Conservation (phyloP, 805 yeast species). For the Candida coquimbonensis region DNA sequence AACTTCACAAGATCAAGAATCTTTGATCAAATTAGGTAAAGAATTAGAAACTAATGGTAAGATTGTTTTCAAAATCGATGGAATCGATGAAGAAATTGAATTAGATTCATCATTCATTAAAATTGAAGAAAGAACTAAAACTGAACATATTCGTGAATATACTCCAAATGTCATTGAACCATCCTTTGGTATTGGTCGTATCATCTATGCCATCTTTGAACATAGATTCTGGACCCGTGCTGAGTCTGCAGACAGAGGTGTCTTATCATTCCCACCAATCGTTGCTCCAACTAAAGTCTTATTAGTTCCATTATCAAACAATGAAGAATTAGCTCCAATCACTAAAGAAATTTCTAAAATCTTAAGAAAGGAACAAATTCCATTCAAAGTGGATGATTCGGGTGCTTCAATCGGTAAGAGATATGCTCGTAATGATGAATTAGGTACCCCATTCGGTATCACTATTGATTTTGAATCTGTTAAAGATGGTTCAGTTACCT, state of each 20-base stretch:
- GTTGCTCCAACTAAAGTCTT: slow-evolving; percentile 98
- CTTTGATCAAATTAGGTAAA: slow-evolving; percentile 67
- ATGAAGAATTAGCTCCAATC: slow-evolving; percentile 71
- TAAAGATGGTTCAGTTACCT: slow-evolving; percentile 80
- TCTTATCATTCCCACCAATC: slow-evolving; percentile 84
- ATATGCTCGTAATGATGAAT: slow-evolving; percentile 96
- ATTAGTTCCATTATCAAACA: slow-evolving; percentile 87
- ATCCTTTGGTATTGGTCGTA: slow-evolving; percentile 98
- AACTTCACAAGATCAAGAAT: slow-evolving; percentile 69
- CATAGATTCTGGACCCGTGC: slow-evolving; percentile 95
- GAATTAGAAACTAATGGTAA: slow-evolving; percentile 58
- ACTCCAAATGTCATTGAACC: slow-evolving; percentile 98
- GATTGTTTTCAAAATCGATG: slow-evolving; percentile 62
- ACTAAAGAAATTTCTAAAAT: slow-evolving; percentile 59
- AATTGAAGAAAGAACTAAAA: slow-evolving; percentile 71
- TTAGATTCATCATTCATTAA: slow-evolving; percentile 64
- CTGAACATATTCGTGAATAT: slow-evolving; percentile 90
- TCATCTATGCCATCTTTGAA: slow-evolving; percentile 86
- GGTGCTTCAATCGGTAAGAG: slow-evolving; percentile 97
- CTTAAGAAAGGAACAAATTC: slow-evolving; percentile 75
- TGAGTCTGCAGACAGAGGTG: slow-evolving; percentile 82
- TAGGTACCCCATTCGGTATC: slow-evolving; percentile 98
- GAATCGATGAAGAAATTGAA: slow-evolving; percentile 57
- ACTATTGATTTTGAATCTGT: slow-evolving; percentile 93
- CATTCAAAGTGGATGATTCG: slow-evolving; percentile 95